Conservation (phyloP, 441 rosid species). For the Arabidopsis lyrata region DNA sequence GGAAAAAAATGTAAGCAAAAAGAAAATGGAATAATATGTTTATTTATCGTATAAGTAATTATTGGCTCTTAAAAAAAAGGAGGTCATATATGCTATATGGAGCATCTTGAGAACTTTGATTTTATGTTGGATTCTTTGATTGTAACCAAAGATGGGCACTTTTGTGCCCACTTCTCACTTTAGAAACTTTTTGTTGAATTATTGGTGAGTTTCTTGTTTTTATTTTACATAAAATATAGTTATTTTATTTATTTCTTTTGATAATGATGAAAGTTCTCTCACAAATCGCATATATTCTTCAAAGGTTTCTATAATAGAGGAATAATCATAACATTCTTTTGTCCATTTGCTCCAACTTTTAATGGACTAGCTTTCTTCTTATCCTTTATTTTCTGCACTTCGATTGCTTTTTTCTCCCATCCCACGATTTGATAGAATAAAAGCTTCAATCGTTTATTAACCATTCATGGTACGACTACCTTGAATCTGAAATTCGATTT, state of each 20-base stretch:
- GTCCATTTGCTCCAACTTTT: conserved; percentile 46
- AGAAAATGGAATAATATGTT: conserved; percentile 41
- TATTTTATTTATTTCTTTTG: conserved; percentile 12
- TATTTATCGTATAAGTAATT: conserved; percentile 35
- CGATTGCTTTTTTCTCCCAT: conserved; percentile 30
- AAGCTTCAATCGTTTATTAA: conserved; percentile 4
- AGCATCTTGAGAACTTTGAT: conserved; percentile 45
- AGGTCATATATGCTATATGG: conserved; percentile 38
- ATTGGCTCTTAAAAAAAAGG: conserved; percentile 39
- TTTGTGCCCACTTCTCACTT: conserved; percentile 50
- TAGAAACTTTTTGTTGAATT: conserved; percentile 42
- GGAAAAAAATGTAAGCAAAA: conserved; percentile 25
- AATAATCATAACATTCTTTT: conserved; percentile 44
- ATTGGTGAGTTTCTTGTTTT: conserved; percentile 33
- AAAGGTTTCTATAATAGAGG: conserved; percentile 37
- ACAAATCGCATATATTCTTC: conserved; percentile 43
- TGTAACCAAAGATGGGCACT: conserved; percentile 45
- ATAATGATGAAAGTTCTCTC: conserved; percentile 44
- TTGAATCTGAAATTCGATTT: conserved; percentile 3
- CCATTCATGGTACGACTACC: conserved; percentile 7
- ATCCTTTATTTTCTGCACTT: conserved; percentile 34
- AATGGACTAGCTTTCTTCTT: conserved; percentile 48
- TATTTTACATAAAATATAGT: background rate
- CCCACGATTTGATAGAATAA: conserved; percentile 24
- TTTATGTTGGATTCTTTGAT: conserved; percentile 48